phyloP scores from a whole-genome alignment of 331 rosid species.

The Prunus yedoensis region DNA sequence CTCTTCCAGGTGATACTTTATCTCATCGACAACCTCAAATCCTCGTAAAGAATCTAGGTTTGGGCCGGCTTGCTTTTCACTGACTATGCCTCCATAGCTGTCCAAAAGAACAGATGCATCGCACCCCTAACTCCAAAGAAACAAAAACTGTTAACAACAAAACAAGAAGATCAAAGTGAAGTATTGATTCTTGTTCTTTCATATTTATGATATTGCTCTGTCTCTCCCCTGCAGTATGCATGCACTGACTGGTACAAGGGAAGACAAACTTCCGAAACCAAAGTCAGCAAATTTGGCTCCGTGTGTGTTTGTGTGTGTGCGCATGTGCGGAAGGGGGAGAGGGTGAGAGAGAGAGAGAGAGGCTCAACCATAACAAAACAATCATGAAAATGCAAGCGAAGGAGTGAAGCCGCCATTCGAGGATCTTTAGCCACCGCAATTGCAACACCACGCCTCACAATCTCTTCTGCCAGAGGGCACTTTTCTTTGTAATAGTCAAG shows the following conservation, averaged over 20 bases:
- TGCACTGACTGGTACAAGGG: too few species aligned
- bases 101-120: constrained; percentile 89
- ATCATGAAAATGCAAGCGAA: constrained; percentile 95
- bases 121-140: constrained; percentile 59
- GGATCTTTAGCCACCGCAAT: constrained; percentile 62
- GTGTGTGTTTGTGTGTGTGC: not conserved
- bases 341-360: not conserved
- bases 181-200: not conserved
- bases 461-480: constrained; percentile 73
- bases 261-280: too few species aligned
- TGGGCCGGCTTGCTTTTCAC: constrained; percentile 80
- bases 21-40: constrained; percentile 66
- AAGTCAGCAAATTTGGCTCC: too few species aligned
- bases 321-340: too few species aligned
- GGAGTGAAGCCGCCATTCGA: constrained; percentile 83
- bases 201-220: not conserved
- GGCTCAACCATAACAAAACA: constrained; percentile 77
- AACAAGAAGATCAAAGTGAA: not conserved
- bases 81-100: constrained; percentile 50
- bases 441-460: constrained; percentile 57
- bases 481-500: constrained; percentile 62
- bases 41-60: constrained; percentile 73
- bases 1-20: constrained; percentile 61
- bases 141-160: not conserved
- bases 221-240: not conserved